Evolutionary conservation across 768 basidiomycete species (phyloP), one percentile per base, ranked within the genome.

Genomic region (Mycena indigotica): DNA sequence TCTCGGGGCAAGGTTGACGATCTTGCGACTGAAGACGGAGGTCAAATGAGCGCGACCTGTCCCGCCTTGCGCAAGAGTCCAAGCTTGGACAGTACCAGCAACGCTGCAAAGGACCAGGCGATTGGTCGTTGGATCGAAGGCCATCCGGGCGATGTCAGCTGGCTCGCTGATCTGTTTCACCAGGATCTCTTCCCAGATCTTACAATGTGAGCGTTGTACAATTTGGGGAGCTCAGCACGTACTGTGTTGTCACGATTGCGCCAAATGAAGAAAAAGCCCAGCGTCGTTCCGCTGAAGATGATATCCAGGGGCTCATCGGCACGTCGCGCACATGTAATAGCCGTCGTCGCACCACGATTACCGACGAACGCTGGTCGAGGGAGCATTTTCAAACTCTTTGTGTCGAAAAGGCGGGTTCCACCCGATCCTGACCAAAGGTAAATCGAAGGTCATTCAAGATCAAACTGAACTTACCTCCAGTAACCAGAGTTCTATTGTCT

Each of bases 141-240:
- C 48, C 4, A 50, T 21, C 23, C 48, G 23, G 12, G 48, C 28
- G 25, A 50, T 50, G 10, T 50, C 48, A 10, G 48, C 41, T 29
- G 53, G 40, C n/a, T 46, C 40, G 41, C 40, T 19, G 15, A 54
- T 45, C 28, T 56, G 55, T 29, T 44, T 21, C 28, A 16, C 40
- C 30, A 57, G 52, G 28, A 45, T 46, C 21, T 57, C 50, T 28
- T 57, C 56, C 19, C 40, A 57, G 3, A 51, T 30, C 56, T 57
- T 25, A 30, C 23, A 19, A 55, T 28, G 35, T 55, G 10, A 55
- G 49, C 28, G 46, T 26, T 25, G 30, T 25, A 50, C 39, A 19
- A 24, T 50, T 5, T n/a, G 19, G 29, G 41, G n/a, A 13, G 26
- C 46, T 35, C 2, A 25, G 46, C 35, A 1, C 39, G 50, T 57